These are phyloP conservation scores for Tetrapisispora pingtungensis DNA, from an alignment of 805 yeast genomes.

Conservation along the genomic window DNA sequence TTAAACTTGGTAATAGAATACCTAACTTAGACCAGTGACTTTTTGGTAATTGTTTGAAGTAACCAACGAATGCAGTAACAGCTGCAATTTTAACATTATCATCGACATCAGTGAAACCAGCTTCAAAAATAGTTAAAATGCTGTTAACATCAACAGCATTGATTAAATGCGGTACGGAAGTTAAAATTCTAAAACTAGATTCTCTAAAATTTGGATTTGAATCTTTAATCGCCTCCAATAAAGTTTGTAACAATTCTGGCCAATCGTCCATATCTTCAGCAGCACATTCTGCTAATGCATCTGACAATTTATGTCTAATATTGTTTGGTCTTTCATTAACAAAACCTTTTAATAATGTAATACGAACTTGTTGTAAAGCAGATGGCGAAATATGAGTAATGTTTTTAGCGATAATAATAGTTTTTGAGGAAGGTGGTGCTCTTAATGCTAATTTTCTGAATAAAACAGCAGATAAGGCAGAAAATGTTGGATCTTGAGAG, in stretches of 20 bases:
- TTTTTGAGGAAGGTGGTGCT: slow-evolving; percentile 52
- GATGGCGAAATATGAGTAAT: slow-evolving; percentile 57
- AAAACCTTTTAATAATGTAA: slow-evolving; percentile 64
- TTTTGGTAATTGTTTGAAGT: slow-evolving; percentile 74
- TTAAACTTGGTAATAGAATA: slow-evolving; percentile 69
- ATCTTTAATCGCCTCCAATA: slow-evolving; percentile 53
- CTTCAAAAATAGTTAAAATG: slow-evolving; percentile 58
- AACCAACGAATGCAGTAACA: slow-evolving; percentile 84
- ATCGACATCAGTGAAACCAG: slow-evolving; percentile 69
- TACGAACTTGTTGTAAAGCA: slow-evolving; percentile 53
- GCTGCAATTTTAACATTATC: slow-evolving; percentile 88
- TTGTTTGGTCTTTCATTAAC: slow-evolving; percentile 54
- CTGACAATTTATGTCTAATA: slow-evolving; percentile 86
- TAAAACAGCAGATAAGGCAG: slow-evolving; percentile 75
- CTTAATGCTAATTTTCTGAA: slow-evolving; percentile 79
- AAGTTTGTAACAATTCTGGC: slow-evolving; percentile 69
- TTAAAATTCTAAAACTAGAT: slow-evolving; percentile 80
- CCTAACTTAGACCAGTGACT: slow-evolving; percentile 67
- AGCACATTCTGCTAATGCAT: slow-evolving; percentile 89
- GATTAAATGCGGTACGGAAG: slow-evolving; percentile 73
- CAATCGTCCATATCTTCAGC: slow-evolving; percentile 55
- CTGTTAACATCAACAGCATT: slow-evolving; percentile 46
- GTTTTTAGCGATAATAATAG: slow-evolving; percentile 63
- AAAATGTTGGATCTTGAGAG: slow-evolving; percentile 49
- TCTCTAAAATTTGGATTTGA: slow-evolving; percentile 66